A percentile compares a stretch with the other conserved stretches of the same genome.
Conservation (phyloP, 129 eudicot genomes). For the Tanacetum coccineum region DNA sequence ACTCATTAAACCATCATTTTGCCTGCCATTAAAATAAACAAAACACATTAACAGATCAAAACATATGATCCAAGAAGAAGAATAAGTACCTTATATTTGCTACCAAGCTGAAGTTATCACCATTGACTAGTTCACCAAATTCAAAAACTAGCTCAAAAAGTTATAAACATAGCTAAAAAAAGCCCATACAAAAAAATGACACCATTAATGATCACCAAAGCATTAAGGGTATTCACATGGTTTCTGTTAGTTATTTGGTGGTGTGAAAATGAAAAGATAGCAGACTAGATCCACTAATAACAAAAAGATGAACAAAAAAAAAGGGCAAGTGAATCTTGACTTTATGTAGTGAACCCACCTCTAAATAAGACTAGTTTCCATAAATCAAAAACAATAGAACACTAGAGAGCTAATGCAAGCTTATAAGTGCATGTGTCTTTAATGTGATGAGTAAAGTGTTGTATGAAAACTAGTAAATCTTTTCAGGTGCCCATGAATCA, state of each 20-base stretch:
- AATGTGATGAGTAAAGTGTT: slow-evolving; percentile 13
- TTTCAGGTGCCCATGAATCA: slow-evolving; percentile 20
- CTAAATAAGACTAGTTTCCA: slow-evolving; percentile 11
- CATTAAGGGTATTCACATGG: slow-evolving; percentile 32
- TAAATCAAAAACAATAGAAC: slow-evolving; percentile 7
- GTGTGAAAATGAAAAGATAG: slow-evolving; percentile 30
- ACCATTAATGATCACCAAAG: slow-evolving; percentile 19
- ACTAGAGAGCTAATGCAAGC: background rate
- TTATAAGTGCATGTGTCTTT: slow-evolving; percentile 6
- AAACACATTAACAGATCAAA: slow-evolving; percentile 31
- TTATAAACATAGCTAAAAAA: background rate
- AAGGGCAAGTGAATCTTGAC: slow-evolving; percentile 38
- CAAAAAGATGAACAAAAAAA: slow-evolving; percentile 22
- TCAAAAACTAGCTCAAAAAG: slow-evolving; percentile 12
- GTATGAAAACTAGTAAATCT: slow-evolving; percentile 2
- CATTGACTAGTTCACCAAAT: slow-evolving; percentile 26
- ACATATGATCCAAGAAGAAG: slow-evolving; percentile 2
- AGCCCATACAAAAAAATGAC: slow-evolving; percentile 36
- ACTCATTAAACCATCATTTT: slow-evolving; percentile 32
- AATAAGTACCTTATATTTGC: slow-evolving; percentile 34
- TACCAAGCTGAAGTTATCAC: slow-evolving; percentile 30
- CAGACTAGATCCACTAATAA: slow-evolving; percentile 46
- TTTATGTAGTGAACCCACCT: slow-evolving; percentile 32
- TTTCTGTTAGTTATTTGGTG: slow-evolving; percentile 21
- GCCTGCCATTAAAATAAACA: no score